Evolutionary conservation across 2,329 filamentous ascomycete genomes (phyloP).

Genomic region (Ascosphaera aggregata): DNA sequence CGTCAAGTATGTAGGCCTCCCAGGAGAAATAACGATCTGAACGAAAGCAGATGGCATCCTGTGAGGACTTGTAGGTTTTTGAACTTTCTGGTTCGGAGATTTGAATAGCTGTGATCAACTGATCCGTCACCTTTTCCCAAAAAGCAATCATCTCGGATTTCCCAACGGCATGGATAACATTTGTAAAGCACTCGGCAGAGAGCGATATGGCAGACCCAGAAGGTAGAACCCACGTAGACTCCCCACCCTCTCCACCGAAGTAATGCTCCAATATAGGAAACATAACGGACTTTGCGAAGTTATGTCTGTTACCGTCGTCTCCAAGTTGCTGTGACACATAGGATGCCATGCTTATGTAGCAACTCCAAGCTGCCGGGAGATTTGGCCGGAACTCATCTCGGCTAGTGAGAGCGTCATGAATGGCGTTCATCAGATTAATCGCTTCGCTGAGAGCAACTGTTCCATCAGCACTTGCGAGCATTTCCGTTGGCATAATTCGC

Average conservation of each 20-base stretch:
- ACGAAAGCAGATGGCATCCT: conserved; percentile 41
- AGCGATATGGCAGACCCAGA: conserved; percentile 15
- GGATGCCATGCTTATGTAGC: conserved; percentile 43
- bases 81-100: conserved; percentile 63
- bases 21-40: conserved; percentile 45
- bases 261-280: conserved; percentile 31
- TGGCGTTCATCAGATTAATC: conserved; percentile 37
- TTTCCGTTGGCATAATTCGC: conserved; percentile 26
- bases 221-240: conserved; percentile 27
- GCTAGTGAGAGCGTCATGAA: conserved; percentile 46
- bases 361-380: conserved; percentile 44
- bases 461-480: conserved; percentile 14
- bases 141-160: conserved; percentile 28
- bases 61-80: conserved; percentile 49
- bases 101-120: conserved; percentile 43
- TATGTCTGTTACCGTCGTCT: conserved; percentile 23
- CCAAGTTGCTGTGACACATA: conserved; percentile 27
- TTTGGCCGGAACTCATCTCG: conserved; percentile 54
- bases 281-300: conserved; percentile 24
- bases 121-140: conserved; percentile 39
- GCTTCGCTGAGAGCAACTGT: conserved; percentile 25
- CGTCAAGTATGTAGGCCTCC: conserved; percentile 17
- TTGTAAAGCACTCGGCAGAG: conserved; percentile 16
- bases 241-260: conserved; percentile 23
- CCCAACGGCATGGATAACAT: conserved; percentile 19